These are phyloP conservation scores for Cryphonectria radicalis DNA, from an alignment of 2,329 filamentous ascomycete genomes.

Conservation along the genomic window DNA sequence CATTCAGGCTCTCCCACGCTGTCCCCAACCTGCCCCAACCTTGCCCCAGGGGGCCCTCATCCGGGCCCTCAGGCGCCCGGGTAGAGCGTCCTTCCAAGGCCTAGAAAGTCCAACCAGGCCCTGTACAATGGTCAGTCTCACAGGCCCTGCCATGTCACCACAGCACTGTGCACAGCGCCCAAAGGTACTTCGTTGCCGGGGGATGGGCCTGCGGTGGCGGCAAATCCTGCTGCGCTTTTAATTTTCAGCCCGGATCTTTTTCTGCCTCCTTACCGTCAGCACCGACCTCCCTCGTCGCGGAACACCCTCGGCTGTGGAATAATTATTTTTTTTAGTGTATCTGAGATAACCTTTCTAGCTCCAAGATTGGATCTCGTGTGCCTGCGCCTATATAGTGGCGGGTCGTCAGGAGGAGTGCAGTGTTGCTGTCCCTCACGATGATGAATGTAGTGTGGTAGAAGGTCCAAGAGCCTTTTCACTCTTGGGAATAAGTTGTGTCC, in stretches of 20 bases:
- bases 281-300: neutral
- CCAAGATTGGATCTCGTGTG: neutral
- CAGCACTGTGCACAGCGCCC: neutral
- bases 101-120: slow-evolving; percentile 10
- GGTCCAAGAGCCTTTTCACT: neutral
- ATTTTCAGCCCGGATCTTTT: slow-evolving; percentile 7
- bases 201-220: neutral
- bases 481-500: neutral
- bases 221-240: neutral
- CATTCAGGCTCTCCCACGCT: slow-evolving; percentile 11
- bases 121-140: slow-evolving; percentile 7
- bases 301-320: neutral
- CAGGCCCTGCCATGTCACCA: neutral
- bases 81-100: neutral
- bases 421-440: neutral
- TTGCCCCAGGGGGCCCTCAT: slow-evolving; percentile 7
- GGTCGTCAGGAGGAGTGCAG: neutral
- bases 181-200: neutral
- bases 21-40: slow-evolving; percentile 7
- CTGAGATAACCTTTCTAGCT: neutral
- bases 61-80: slow-evolving; percentile 1
- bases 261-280: slow-evolving; percentile 10
- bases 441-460: neutral
- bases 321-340: slow-evolving; percentile 3
- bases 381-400: neutral